Evolutionary conservation across 2,329 filamentous ascomycete species (phyloP), one percentile per base, ranked within the genome.

Genomic region (Endothia cerciana): DNA sequence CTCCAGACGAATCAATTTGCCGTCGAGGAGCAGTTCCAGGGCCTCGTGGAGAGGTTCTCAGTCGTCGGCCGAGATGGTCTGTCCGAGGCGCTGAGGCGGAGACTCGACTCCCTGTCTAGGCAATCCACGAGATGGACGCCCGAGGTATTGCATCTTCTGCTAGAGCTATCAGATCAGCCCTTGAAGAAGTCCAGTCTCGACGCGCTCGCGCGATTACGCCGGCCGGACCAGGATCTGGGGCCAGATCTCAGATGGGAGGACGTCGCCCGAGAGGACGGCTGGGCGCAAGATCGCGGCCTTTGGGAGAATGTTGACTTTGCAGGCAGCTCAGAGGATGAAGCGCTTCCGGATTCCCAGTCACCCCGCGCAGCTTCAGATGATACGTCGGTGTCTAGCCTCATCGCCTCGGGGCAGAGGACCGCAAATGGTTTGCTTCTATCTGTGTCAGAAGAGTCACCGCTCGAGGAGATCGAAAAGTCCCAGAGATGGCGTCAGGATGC

Each of bases 1-100:
- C 80, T 85, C 41, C 85, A 90, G 45, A 92, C 89, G 1, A 92
- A 94, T 72, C 90, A 92, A 70, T 94, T 94, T 73, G 88, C 91
- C 55, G 86, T 94, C 25, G 80, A 85, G 47, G 83, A 84, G 45
- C 84, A 83, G 43, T 81, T 94, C 1, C 81, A 87, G 59, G 91
- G 91, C 0, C 81, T 97, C 2, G 89, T 94, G 70, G 95, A 98
- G 79, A 93, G 94, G 71, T 95, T 97, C 72, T 86, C 88, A 40
- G 84, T 98, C 63, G 84, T 92, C 58, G 89, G 91, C 73, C 88
- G 91, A 68, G 94, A 97, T 72, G 87, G 87, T 47, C 80, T 97
- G 33, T 92, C 93, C 15, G 89, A 94, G 47, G 85, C 88, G 67
- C 77, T 97, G 25, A 79, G 83, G 13, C 73, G 78, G 40, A 75